A percentile compares a stretch with the other conserved stretches of the same genome.
Conservation (phyloP, 2,329 filamentous ascomycete species). For the Penicillium fuscoglaucum region DNA sequence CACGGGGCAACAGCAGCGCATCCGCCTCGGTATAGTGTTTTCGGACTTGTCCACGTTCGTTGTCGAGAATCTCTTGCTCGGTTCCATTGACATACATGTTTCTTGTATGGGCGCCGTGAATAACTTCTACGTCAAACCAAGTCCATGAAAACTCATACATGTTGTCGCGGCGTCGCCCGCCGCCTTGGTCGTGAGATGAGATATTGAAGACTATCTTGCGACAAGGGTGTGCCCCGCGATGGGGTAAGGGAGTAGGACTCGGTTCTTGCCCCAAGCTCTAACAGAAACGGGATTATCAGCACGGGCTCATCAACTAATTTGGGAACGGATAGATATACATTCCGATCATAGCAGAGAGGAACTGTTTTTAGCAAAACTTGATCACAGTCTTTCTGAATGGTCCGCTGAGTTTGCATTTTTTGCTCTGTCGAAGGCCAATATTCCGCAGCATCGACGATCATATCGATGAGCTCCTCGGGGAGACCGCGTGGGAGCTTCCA, state of each 20-base stretch:
- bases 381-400: slow-evolving; percentile 36
- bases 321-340: slow-evolving; percentile 20
- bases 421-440: slow-evolving; percentile 34
- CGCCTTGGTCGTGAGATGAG: slow-evolving; percentile 40
- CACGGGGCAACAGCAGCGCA: slow-evolving; percentile 32
- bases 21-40: slow-evolving; percentile 24
- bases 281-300: neutral
- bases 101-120: slow-evolving; percentile 26
- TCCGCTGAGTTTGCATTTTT: slow-evolving; percentile 20
- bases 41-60: slow-evolving; percentile 14
- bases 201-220: slow-evolving; percentile 42
- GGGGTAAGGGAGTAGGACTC: slow-evolving; percentile 30
- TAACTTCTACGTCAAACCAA: slow-evolving; percentile 42
- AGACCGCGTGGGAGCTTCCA: slow-evolving; percentile 31
- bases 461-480: slow-evolving; percentile 41
- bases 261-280: slow-evolving; percentile 19
- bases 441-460: slow-evolving; percentile 42
- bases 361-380: slow-evolving; percentile 37
- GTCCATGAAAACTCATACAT: slow-evolving; percentile 37
- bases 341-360: slow-evolving; percentile 38
- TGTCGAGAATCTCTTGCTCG: slow-evolving; percentile 18
- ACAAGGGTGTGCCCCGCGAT: slow-evolving; percentile 39
- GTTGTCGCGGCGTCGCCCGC: slow-evolving; percentile 17
- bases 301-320: slow-evolving; percentile 5
- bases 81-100: slow-evolving; percentile 20